A percentile compares a stretch with the other conserved stretches of the same genome.
phyloP scores from a whole-genome alignment of 2,329 filamentous ascomycete genomes.

The Clonostachys sp. region DNA sequence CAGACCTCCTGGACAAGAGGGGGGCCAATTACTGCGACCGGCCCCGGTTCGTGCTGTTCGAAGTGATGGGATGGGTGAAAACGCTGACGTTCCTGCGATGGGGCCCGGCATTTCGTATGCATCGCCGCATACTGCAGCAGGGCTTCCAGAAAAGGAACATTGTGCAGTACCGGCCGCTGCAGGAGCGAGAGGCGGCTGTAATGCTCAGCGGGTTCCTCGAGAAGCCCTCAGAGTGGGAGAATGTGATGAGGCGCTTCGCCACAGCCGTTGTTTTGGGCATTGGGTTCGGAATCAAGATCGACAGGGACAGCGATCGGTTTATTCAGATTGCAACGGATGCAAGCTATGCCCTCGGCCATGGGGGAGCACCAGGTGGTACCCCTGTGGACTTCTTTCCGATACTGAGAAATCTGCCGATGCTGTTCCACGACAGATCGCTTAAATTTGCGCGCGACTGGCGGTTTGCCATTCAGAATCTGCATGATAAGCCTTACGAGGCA shows the following conservation, averaged over 20 bases:
- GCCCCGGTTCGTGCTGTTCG: constrained; percentile 34
- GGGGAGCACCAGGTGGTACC: constrained; percentile 21
- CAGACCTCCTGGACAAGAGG: constrained; percentile 37
- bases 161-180: constrained; percentile 22
- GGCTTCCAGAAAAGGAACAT: constrained; percentile 20
- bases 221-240: constrained; percentile 27
- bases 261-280: constrained; percentile 35
- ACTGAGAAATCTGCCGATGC: not conserved
- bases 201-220: constrained; percentile 21
- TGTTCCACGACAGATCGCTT: not conserved
- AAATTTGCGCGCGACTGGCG: not conserved
- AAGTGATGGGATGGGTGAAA: constrained; percentile 38
- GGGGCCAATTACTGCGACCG: constrained; percentile 38
- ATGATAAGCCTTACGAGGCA: not conserved
- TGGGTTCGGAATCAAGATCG: constrained; percentile 35
- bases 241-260: constrained; percentile 27
- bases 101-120: constrained; percentile 33
- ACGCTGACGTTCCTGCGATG: constrained; percentile 39
- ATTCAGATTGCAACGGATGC: constrained; percentile 28
- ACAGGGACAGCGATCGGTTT: constrained; percentile 28
- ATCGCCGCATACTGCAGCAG: constrained; percentile 34
- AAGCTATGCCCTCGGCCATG: constrained; percentile 18
- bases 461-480: not conserved
- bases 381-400: constrained; percentile 43
- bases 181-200: constrained; percentile 22